These are phyloP conservation scores for Jacaranda mimosifolia DNA, from an alignment of 257 asterid genomes.

Conservation along the genomic window DNA sequence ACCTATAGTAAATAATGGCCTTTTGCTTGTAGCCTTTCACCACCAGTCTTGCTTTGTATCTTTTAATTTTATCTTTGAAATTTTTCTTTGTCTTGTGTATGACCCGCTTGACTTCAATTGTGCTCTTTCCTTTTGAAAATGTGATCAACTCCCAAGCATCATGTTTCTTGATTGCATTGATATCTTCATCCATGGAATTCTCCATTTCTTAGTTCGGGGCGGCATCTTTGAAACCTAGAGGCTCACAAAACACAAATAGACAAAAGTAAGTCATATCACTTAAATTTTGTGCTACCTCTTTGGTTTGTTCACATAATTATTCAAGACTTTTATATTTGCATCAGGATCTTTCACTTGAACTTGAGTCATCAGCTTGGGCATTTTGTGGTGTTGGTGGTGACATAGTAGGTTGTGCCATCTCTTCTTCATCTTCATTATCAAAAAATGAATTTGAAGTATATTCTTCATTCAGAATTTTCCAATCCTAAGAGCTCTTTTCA, in stretches of 20 bases:
- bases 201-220: too few species aligned
- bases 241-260: not conserved
- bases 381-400: not conserved
- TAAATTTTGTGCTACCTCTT: not conserved
- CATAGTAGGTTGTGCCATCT: not conserved
- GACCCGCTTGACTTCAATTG: constrained; percentile 8
- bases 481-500: not conserved
- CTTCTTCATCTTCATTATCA: too few species aligned
- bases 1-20: not conserved
- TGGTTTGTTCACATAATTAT: not conserved
- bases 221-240: too few species aligned
- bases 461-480: too few species aligned
- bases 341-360: not conserved
- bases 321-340: too few species aligned
- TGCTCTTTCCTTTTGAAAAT: not conserved
- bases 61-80: not conserved
- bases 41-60: not conserved
- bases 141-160: not conserved
- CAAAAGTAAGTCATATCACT: not conserved
- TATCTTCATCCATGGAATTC: too few species aligned
- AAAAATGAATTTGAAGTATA: too few species aligned
- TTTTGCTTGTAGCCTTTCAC: constrained; percentile 19
- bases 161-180: not conserved
- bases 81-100: not conserved
- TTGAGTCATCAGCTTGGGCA: not conserved